phyloP scores from a whole-genome alignment of 1,284 basidiomycete genomes.

The Hortiboletus rubellus region DNA sequence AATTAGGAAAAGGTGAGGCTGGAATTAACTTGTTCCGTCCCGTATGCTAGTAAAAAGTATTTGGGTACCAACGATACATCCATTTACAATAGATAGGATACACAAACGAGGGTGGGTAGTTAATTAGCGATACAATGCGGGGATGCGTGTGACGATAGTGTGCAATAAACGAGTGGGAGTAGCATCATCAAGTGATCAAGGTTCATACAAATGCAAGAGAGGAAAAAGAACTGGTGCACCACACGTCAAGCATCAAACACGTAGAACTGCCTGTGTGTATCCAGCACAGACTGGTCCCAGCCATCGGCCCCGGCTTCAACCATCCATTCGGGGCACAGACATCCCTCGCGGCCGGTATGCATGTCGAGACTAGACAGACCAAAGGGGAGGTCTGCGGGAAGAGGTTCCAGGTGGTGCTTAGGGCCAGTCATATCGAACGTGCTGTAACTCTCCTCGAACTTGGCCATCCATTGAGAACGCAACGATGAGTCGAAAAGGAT shows the following conservation, averaged over 20 bases:
- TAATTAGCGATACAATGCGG: slow-evolving; percentile 1
- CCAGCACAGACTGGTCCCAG: slow-evolving; percentile 14
- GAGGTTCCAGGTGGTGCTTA: neutral
- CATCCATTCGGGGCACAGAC: slow-evolving; percentile 32
- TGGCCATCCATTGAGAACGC: slow-evolving; percentile 13
- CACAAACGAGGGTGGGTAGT: neutral
- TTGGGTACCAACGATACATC: too few relatives aligned
- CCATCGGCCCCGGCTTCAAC: slow-evolving; percentile 21
- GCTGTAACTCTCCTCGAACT: slow-evolving; percentile 11
- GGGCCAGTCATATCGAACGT: neutral
- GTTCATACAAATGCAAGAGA: neutral
- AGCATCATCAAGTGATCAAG: neutral
- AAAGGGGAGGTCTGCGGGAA: neutral
- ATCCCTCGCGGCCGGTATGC: slow-evolving; percentile 7
- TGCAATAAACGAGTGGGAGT: neutral
- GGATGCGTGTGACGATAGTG: neutral
- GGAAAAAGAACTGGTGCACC: neutral
- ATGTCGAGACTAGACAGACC: neutral
- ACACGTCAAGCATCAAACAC: neutral
- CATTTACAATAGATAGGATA: too few relatives aligned
- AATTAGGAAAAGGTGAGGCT: too few relatives aligned
- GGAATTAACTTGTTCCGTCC: too few relatives aligned
- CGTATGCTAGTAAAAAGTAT: too few relatives aligned
- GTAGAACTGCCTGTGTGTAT: neutral
- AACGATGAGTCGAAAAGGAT: slow-evolving; percentile 8